phyloP scores from a whole-genome alignment of 2,329 filamentous ascomycete genomes.

The Cercospora berteroae region DNA sequence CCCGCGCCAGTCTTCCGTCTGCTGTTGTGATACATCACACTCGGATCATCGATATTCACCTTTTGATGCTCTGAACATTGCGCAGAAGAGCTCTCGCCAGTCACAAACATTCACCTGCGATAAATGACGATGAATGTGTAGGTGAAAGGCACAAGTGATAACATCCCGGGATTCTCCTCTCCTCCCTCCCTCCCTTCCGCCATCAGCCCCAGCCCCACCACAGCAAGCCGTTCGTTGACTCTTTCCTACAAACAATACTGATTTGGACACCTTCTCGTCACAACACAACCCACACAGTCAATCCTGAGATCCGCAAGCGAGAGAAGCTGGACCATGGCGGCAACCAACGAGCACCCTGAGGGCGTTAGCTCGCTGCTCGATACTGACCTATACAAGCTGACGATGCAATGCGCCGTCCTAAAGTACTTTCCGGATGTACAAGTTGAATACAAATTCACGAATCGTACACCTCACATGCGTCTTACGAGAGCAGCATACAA shows the following conservation, averaged over 20 bases:
- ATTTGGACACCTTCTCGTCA: background rate
- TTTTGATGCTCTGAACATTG: background rate
- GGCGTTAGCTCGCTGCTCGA: slow-evolving; percentile 49
- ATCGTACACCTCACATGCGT: slow-evolving; percentile 91
- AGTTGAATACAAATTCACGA: slow-evolving; percentile 92
- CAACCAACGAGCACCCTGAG: slow-evolving; percentile 30
- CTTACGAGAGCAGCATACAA: slow-evolving; percentile 76
- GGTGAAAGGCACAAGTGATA: background rate
- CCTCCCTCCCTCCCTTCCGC: background rate
- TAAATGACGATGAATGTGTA: background rate
- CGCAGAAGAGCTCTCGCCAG: background rate
- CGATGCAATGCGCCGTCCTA: slow-evolving; percentile 95
- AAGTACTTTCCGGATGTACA: slow-evolving; percentile 81
- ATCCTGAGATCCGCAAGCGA: background rate
- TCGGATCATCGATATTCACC: background rate
- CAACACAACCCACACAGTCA: background rate
- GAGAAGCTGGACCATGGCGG: background rate
- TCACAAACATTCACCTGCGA: background rate
- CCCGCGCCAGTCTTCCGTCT: background rate
- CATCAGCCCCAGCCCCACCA: background rate
- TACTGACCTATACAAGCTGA: slow-evolving; percentile 85
- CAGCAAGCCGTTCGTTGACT: slow-evolving; percentile 1
- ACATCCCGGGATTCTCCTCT: background rate
- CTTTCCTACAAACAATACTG: background rate
- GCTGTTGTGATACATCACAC: background rate